Base-by-base conservation (phyloP, 1,284 basidiomycete species). In the Puccinia triticina region DNA sequence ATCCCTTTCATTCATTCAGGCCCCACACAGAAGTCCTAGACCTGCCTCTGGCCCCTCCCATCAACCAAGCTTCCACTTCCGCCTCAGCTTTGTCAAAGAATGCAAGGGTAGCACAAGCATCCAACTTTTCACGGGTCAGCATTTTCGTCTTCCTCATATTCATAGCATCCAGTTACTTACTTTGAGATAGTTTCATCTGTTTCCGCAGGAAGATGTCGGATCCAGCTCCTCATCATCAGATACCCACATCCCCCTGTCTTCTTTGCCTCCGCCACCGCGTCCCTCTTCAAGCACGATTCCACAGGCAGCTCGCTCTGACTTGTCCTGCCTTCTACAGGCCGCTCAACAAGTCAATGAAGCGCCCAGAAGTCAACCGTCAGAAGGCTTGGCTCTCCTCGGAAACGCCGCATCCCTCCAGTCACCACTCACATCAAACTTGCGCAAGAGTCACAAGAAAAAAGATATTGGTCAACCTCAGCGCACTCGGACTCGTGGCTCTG, bases 271-370 rank as follows among this genome's bases (percentile, higher is more conserved):
- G 5, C 32, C 59, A n/a, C 34, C 80, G 18, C 57, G 43, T 67
- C 72, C 57, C 23, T 37, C n/a, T 10, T 29, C 72, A 48, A 29
- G 14, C 37, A 66, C 46, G 34, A 37, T 48, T 32, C 4, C 32
- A 29, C 18, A 23, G 23, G 40, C n/a, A 26, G 57, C 43, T 48
- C 69, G 32, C 37, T 40, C 55, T 34, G 69, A 81, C 64, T 34
- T 81, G 23, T 81, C 78, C 16, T 43, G 43, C 32, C 78, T 81
- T 11, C 57, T 81, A 40, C 78, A 74, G 40, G 78, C 78, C 69
- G 78, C 78, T 64, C 40, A 53, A 46, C 50, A 37, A 61, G 40
- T 73, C 21, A 40, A 46, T 61, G 43, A 81, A 72, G n/a, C 23
- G 48, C 53, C 40, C 43, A 32, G 10, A 46, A 1, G 69, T 43